These are phyloP conservation scores for Oryza meridionalis DNA, from an alignment of 176 grass and related monocot species.

Conservation along the genomic window DNA sequence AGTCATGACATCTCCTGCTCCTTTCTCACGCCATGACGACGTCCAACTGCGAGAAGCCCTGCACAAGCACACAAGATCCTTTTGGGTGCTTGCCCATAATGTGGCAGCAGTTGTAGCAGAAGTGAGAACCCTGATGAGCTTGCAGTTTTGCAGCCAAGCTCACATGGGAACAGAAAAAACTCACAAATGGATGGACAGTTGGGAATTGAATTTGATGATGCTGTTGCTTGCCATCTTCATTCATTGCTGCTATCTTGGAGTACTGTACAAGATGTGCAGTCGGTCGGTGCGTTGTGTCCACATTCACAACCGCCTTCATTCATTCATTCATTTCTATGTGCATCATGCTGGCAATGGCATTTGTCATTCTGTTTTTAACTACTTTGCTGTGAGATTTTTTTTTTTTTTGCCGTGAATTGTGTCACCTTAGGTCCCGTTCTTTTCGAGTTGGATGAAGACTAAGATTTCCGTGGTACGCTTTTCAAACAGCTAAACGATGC, in stretches of 20 bases:
- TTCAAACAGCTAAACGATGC: too few species aligned
- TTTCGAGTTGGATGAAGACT: too few species aligned
- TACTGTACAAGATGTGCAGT: background rate
- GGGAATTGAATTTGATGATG: constrained; percentile 39
- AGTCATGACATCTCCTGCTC: background rate
- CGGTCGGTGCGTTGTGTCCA: background rate
- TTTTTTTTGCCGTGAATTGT: background rate
- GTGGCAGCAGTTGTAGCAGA: background rate
- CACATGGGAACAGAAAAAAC: background rate
- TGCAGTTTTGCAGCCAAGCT: constrained; percentile 18
- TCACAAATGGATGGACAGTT: background rate
- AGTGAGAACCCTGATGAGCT: background rate
- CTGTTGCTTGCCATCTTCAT: background rate
- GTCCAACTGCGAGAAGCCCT: background rate
- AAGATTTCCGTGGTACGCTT: too few species aligned
- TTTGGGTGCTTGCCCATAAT: background rate
- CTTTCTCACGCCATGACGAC: background rate
- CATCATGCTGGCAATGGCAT: background rate
- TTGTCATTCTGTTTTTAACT: background rate
- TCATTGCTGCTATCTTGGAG: background rate
- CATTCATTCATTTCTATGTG: background rate
- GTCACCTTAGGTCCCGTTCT: too few species aligned
- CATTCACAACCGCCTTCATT: background rate
- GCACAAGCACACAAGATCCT: background rate
- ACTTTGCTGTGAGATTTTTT: background rate